These are phyloP conservation scores for Sporothrix globosa DNA, from an alignment of 2,329 filamentous ascomycete genomes.

Conservation along the genomic window DNA sequence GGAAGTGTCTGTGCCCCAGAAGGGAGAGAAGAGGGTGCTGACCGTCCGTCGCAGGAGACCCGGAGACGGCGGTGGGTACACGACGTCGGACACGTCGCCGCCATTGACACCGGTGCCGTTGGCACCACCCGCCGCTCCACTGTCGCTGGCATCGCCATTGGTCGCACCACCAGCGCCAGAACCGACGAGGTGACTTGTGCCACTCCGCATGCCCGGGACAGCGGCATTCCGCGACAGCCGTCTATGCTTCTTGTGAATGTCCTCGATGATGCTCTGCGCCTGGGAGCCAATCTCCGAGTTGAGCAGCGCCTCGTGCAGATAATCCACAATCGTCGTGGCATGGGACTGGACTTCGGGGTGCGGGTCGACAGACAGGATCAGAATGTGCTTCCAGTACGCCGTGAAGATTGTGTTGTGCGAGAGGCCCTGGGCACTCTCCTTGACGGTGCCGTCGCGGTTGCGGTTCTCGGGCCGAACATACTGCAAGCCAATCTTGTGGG, in stretches of 20 bases:
- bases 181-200: conserved; percentile 43
- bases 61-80: conserved; percentile 56
- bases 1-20: conserved; percentile 52
- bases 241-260: conserved; percentile 62
- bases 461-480: conserved; percentile 61
- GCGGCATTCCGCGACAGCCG: conserved; percentile 51
- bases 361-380: conserved; percentile 90
- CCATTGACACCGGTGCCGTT: conserved; percentile 13
- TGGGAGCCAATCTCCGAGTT: conserved; percentile 73
- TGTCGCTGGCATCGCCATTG: conserved; percentile 7
- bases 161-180: conserved; percentile 42
- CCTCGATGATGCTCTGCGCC: conserved; percentile 73
- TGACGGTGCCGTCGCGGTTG: conserved; percentile 61
- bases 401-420: conserved; percentile 91
- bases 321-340: conserved; percentile 83
- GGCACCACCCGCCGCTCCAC: not conserved
- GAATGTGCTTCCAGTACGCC: conserved; percentile 89
- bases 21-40: conserved; percentile 64
- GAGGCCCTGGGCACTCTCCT: conserved; percentile 59
- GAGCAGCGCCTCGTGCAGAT: conserved; percentile 75
- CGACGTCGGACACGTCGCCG: conserved; percentile 39
- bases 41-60: conserved; percentile 66
- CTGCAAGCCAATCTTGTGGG: conserved; percentile 65
- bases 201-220: conserved; percentile 50
- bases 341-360: conserved; percentile 90